phyloP scores from a whole-genome alignment of 495 filamentous ascomycete species.

The Penicillium canariense region DNA sequence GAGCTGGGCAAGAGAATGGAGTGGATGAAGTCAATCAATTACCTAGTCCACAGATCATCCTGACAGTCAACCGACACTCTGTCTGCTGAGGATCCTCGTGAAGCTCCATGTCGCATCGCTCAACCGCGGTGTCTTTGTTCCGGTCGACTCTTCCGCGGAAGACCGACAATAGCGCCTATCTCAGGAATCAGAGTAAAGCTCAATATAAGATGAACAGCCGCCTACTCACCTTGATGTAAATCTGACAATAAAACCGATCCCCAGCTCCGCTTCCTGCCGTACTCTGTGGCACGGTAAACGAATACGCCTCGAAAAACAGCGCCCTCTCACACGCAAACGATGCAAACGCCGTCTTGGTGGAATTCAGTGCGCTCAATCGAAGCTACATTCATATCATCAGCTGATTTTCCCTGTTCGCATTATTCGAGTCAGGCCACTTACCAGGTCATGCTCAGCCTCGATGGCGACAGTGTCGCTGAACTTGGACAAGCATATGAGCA shows the following conservation, averaged over 20 bases:
- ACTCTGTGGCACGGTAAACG: conserved; percentile 22
- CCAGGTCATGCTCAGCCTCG: conserved; percentile 73
- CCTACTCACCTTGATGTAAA: conserved; percentile 62
- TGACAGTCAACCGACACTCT: conserved; percentile 77
- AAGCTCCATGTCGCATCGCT: conserved; percentile 81
- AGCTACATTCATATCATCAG: conserved; percentile 49
- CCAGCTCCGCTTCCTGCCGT: conserved; percentile 24
- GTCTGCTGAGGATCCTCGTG: conserved; percentile 67
- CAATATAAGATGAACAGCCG: neutral
- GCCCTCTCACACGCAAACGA: conserved; percentile 70
- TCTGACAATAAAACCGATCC: conserved; percentile 68
- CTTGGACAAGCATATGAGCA: conserved; percentile 81
- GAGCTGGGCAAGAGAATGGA: neutral
- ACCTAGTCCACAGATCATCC: conserved; percentile 86
- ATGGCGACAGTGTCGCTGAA: conserved; percentile 89
- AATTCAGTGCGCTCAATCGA: conserved; percentile 78
- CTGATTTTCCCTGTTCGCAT: neutral
- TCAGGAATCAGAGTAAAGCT: neutral
- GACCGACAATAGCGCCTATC: conserved; percentile 67
- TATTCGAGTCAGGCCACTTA: conserved; percentile 36
- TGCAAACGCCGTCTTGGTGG: conserved; percentile 89
- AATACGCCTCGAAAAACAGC: conserved; percentile 80
- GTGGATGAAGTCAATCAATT: conserved; percentile 8
- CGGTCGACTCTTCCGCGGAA: conserved; percentile 67
- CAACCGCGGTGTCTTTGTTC: conserved; percentile 76